These are phyloP conservation scores for Globisporangium iwayamae DNA, from an alignment of 352 stramenopile genomes.

Conservation along the genomic window DNA sequence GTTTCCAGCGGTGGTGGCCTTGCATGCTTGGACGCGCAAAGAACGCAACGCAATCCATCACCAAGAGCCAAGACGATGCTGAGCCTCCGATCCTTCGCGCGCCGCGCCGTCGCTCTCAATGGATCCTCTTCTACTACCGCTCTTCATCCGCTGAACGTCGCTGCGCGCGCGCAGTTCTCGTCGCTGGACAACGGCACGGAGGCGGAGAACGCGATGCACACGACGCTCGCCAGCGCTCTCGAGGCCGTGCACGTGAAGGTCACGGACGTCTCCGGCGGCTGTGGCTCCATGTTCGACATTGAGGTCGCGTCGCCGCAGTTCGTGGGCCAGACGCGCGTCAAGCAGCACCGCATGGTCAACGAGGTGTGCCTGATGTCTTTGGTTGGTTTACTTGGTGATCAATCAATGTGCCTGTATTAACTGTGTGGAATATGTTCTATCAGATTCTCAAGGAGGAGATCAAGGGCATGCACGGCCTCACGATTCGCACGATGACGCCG, in stretches of 20 bases:
- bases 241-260: constrained; percentile 81
- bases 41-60: constrained; percentile 1
- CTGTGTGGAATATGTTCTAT: not conserved
- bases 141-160: not conserved
- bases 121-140: not conserved
- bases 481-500: constrained; percentile 76
- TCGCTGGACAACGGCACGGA: constrained; percentile 29
- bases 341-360: constrained; percentile 87
- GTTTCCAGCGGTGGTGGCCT: no score
- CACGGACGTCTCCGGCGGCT: constrained; percentile 84
- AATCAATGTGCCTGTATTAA: not conserved
- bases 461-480: constrained; percentile 84
- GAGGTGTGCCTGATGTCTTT: constrained; percentile 35
- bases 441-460: constrained; percentile 84
- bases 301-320: constrained; percentile 82
- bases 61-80: constrained; percentile 9
- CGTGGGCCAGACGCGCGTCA: constrained; percentile 73
- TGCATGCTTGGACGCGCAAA: not conserved
- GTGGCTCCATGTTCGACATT: constrained; percentile 87
- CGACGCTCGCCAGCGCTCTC: constrained; percentile 47
- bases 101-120: not conserved
- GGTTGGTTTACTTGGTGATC: not conserved
- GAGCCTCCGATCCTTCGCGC: constrained; percentile 5
- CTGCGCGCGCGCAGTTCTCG: constrained; percentile 10
- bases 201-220: constrained; percentile 71